Base-by-base conservation (phyloP, 441 rosid genomes). In the Erodium trifolium region DNA sequence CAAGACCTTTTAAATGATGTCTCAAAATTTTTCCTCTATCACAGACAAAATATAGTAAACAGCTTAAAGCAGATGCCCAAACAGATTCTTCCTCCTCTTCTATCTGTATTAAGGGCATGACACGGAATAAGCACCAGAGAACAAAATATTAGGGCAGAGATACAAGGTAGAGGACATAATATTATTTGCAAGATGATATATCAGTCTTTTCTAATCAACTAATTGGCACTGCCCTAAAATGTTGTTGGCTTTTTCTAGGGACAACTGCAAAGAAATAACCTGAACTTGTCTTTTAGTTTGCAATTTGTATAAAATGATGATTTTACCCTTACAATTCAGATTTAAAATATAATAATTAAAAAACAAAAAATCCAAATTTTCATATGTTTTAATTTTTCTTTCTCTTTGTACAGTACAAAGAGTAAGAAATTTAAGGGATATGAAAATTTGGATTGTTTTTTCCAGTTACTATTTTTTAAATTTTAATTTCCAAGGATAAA, bases 41-140 rank as follows among this genome's bases (percentile, higher is more conserved):
- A 77, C 90, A 89, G 66, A 92, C 91, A 81, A 92, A 95, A 86
- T 90, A 95, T 59, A 95, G 91, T 64, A 95, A 85, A 82, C 99
- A 92, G 82, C 99, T 95, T 64, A 95, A 80, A 65, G 96, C 97
- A 84, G 99, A 87, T 57, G 98, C 88, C 98, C 98, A 92, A 35
- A 95, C 92, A 73, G 87, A 87, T 76, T 92, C 98, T 80, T 92
- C 99, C 69, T 72, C 78, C 79, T 91, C 98, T 78, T 91, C 96
- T 71, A 78, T 83, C 99, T 92, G 81, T 66, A 62, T 79, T 47
- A 70, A 43, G 45, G 76, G 76, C 70, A 73, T 67, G 65, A 76
- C 74, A 75, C 57, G 60, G 63, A 71, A 68, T 49, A 49, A 41
- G 43, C 49, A 60, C 35, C 27, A 11, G 63, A 65, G 41, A 60